Evolutionary conservation across 2,329 filamentous ascomycete genomes (phyloP), one percentile per base, ranked within the genome.

Genomic region (Penicillium polonicum): DNA sequence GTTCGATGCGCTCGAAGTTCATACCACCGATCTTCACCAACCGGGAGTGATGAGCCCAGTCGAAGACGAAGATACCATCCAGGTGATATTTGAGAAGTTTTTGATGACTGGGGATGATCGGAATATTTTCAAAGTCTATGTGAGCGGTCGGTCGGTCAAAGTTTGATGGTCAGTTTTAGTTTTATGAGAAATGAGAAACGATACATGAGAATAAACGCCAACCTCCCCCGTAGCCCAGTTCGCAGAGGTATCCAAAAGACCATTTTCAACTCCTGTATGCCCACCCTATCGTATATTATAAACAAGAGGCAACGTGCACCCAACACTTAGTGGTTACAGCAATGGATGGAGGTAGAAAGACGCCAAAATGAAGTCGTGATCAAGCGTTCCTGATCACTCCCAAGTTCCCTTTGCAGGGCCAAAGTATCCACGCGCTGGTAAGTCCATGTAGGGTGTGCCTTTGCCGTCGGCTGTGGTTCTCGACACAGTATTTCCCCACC

Each of bases 101-200:
- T 63, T 88, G 31, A 86, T 87, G 83, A 87, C 84, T 2, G 85
- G 83, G 0, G 85, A 88, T 66, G 85, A 88, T 65, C 75, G 85
- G 5, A 87, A 87, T 61, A 84, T 87, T 51, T 65, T 68, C 0
- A 67, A 76, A 21, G 85, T 87, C 0, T 87, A 77, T 70, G 82
- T 87, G 0, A 66, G 70, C 7, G 84, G 84, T 1, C 69, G 73
- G 12, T 69, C 64, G 15, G 73, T 78, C 19, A 73, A 72, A 43
- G 48, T 39, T 36, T 65, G 31, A 59, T 10, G 15, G 15, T 10
- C 31, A 29, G 15, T 7, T 12, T 29, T 6, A 15, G 10, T 21
- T 21, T 44, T 13, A 35, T 21, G n/a, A 36, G 29, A 7, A 45
- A 45, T 35, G 23, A 55, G 42, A n/a, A n/a, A 29, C n/a, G 42